A percentile compares a stretch with the other conserved stretches of the same genome.
phyloP scores from a whole-genome alignment of 169 alveolate species.

The Theileria parva region DNA sequence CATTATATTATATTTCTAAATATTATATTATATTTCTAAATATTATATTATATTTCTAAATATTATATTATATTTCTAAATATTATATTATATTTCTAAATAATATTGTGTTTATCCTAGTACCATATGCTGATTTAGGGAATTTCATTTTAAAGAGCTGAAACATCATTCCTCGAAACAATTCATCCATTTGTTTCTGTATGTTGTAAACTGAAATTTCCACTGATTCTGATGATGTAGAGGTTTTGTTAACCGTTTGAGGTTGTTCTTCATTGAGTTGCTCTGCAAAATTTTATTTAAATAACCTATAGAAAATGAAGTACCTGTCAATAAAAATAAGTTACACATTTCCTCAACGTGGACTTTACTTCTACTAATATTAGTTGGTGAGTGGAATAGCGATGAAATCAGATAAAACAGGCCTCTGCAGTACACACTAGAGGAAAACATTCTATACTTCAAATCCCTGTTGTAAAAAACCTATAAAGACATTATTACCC shows the following conservation, averaged over 20 bases:
- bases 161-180: conserved; percentile 60
- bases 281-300: not conserved
- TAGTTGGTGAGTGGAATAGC: conserved; percentile 74
- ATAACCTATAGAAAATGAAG: not conserved
- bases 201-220: conserved; percentile 24
- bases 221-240: not conserved
- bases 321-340: conserved; percentile 48
- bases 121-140: conserved; percentile 52
- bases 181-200: conserved; percentile 47
- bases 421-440: conserved; percentile 72
- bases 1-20: not conserved
- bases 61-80: not conserved
- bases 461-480: conserved; percentile 65
- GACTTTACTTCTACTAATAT: conserved; percentile 52
- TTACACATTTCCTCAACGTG: conserved; percentile 64
- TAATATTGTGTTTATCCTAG: not conserved
- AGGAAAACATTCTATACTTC: conserved; percentile 71
- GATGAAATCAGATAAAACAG: conserved; percentile 69
- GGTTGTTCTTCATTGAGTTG: not conserved
- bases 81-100: not conserved
- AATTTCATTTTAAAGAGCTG: conserved; percentile 41
- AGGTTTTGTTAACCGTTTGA: not conserved
- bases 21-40: not conserved
- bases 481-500: not conserved
- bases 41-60: not conserved